phyloP scores from a whole-genome alignment of 2,329 filamentous ascomycete genomes.

The Ceratocystis smalleyi region DNA sequence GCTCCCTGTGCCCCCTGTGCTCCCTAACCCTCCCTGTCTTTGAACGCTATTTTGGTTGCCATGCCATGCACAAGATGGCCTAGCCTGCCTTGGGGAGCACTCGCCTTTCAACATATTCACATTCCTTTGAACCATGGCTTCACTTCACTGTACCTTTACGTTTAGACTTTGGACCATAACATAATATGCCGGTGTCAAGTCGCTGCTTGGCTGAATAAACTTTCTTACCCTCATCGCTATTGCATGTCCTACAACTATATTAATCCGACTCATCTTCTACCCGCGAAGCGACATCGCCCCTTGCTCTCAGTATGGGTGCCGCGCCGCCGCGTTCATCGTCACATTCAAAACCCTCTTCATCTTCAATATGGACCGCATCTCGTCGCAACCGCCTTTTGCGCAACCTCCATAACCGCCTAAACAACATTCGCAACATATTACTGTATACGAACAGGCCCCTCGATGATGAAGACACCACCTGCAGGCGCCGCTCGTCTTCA shows the following conservation, averaged over 20 bases:
- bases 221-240: not conserved
- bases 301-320: not conserved
- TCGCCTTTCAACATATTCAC: not conserved
- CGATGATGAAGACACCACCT: not conserved
- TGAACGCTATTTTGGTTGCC: not conserved
- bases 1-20: not conserved
- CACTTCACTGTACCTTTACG: not conserved
- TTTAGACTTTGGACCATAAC: not conserved
- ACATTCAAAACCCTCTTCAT: not conserved
- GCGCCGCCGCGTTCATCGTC: not conserved
- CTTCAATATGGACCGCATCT: conserved; percentile 12
- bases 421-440: conserved; percentile 7
- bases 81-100: not conserved
- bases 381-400: conserved; percentile 14
- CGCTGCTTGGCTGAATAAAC: not conserved
- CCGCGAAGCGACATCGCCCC: not conserved
- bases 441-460: not conserved
- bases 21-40: not conserved
- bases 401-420: conserved; percentile 10
- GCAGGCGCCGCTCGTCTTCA: not conserved
- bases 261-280: not conserved
- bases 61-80: no score
- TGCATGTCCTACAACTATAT: not conserved
- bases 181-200: not conserved
- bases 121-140: not conserved